Percentiles rank a stretch among this genome's conserved stretches.
These are phyloP conservation scores for Phytophthora quininea DNA, from an alignment of 352 stramenopile species.

Conservation along the genomic window DNA sequence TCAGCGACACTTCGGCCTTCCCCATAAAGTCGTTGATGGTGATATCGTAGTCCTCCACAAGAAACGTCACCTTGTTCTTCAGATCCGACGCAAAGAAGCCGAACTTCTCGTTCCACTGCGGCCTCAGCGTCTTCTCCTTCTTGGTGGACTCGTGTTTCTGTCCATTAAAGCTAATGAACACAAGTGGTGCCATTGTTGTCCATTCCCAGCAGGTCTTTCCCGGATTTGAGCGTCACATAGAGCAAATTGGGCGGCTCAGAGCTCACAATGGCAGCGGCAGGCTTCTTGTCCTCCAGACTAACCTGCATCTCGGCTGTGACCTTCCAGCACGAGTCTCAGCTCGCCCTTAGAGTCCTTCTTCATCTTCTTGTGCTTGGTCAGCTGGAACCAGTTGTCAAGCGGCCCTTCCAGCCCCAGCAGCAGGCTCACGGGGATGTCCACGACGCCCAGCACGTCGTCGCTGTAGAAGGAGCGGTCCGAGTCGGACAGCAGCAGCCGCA, in stretches of 20 bases:
- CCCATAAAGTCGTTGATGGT: constrained; percentile 88
- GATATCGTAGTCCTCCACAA: constrained; percentile 78
- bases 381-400: constrained; percentile 77
- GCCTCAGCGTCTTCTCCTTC: constrained; percentile 74
- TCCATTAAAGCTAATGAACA: constrained; percentile 75
- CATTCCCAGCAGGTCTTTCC: constrained; percentile 85
- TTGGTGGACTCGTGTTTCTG: constrained; percentile 84
- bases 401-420: constrained; percentile 44
- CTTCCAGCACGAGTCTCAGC: constrained; percentile 56
- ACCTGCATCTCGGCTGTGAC: constrained; percentile 12
- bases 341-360: constrained; percentile 74
- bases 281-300: constrained; percentile 11
- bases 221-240: constrained; percentile 73
- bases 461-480: constrained; percentile 64
- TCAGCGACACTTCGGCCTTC: constrained; percentile 58
- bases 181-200: constrained; percentile 84
- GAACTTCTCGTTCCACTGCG: constrained; percentile 86
- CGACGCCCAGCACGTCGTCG: constrained; percentile 69
- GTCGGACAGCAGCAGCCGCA: constrained; percentile 61
- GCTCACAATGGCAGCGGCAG: constrained; percentile 8
- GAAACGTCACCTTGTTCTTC: constrained; percentile 52
- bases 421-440: constrained; percentile 71
- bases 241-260: constrained; percentile 65
- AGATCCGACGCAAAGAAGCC: constrained; percentile 69
- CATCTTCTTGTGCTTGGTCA: constrained; percentile 69